Conservation (phyloP, 1,139 yeast species). For the Eremothecium coryli region DNA sequence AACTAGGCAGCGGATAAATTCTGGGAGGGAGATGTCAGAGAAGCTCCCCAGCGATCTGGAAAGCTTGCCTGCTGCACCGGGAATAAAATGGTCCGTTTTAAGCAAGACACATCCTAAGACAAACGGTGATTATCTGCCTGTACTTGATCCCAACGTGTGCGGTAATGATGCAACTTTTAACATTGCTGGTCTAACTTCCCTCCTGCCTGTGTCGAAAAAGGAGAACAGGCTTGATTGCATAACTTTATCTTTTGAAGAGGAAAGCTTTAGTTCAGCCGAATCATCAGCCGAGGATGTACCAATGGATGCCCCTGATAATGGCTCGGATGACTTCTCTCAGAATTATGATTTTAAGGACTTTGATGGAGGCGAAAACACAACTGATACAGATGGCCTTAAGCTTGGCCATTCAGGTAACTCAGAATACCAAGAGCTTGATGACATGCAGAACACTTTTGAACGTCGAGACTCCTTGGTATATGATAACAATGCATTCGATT, state of each 20-base stretch:
- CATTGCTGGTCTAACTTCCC: constrained; percentile 12
- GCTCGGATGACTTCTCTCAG: constrained; percentile 5
- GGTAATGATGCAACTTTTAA: constrained; percentile 6
- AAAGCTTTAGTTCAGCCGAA: not conserved
- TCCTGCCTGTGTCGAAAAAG: constrained; percentile 21
- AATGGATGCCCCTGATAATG: constrained; percentile 7
- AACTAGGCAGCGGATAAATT: constrained; percentile 21
- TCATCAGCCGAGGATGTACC: not conserved
- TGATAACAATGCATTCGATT: constrained; percentile 11
- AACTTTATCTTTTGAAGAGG: constrained; percentile 23
- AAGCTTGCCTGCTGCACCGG: constrained; percentile 23
- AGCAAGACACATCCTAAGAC: constrained; percentile 4
- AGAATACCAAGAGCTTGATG: constrained; percentile 25
- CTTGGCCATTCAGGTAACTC: constrained; percentile 14
- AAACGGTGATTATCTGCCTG: constrained; percentile 14
- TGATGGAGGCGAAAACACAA: constrained; percentile 7
- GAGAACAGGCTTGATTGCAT: constrained; percentile 24
- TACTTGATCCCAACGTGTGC: constrained; percentile 5
- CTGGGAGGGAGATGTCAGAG: constrained; percentile 16
- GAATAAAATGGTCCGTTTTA: constrained; percentile 22
- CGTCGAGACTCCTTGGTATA: constrained; percentile 27
- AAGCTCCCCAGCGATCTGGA: constrained; percentile 15
- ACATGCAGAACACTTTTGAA: constrained; percentile 29
- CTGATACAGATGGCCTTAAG: constrained; percentile 10
- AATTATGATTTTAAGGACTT: constrained; percentile 9